Evolutionary conservation across 495 filamentous ascomycete species (phyloP).

Genomic region (Lindgomyces ingoldianus): DNA sequence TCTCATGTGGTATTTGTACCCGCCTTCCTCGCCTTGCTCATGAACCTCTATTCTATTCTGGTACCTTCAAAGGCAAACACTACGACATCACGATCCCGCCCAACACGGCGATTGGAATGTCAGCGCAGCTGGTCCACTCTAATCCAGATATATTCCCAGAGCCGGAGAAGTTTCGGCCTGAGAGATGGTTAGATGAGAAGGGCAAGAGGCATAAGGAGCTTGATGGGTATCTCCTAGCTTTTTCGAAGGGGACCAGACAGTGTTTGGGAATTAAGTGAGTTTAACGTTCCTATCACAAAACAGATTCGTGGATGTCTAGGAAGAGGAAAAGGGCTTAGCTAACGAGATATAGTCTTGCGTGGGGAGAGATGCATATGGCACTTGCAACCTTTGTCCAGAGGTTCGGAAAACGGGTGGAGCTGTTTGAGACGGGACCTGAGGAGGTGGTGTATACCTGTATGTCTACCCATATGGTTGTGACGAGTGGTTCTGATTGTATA

Average conservation of each 20-base stretch:
- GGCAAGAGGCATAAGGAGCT: neutral
- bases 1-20: neutral
- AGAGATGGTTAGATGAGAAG: constrained; percentile 30
- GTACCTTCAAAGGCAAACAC: neutral
- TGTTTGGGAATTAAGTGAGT: constrained; percentile 1
- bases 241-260: neutral
- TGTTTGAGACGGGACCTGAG: neutral
- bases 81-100: constrained; percentile 9
- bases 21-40: neutral
- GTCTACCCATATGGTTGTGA: neutral
- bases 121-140: constrained; percentile 21
- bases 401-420: neutral
- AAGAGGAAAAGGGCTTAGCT: neutral
- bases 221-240: neutral
- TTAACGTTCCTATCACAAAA: neutral
- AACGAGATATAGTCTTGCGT: neutral
- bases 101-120: constrained; percentile 31
- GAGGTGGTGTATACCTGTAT: neutral
- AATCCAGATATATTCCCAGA: constrained; percentile 29
- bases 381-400: neutral
- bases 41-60: neutral
- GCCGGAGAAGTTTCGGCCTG: constrained; percentile 22
- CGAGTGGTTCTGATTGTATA: neutral
- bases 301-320: neutral
- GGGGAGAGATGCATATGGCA: neutral